These are phyloP conservation scores for Bacterosira constricta DNA, from an alignment of 108 stramenopile genomes.

Conservation along the genomic window DNA sequence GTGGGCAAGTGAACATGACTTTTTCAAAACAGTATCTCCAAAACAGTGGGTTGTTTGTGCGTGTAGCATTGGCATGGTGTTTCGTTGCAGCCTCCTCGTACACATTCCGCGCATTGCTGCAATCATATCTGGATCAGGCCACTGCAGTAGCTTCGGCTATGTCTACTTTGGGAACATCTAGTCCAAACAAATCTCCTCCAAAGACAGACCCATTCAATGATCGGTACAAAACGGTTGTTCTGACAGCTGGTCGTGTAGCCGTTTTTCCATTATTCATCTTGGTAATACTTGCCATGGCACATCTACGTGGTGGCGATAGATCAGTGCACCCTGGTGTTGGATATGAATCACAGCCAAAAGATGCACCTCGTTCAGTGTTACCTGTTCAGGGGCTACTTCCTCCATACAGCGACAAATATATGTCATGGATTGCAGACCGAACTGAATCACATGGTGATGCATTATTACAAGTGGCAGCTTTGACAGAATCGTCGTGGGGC, in stretches of 20 bases:
- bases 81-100: conserved; percentile 33
- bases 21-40: conserved; percentile 40
- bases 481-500: conserved; percentile 19
- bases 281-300: conserved; percentile 26
- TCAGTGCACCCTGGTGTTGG: conserved; percentile 34
- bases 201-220: conserved; percentile 36
- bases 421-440: conserved; percentile 16
- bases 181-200: not conserved
- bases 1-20: not conserved
- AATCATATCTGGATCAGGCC: conserved; percentile 45
- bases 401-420: conserved; percentile 28
- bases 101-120: conserved; percentile 36
- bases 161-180: conserved; percentile 6
- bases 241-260: conserved; percentile 31
- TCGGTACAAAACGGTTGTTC: conserved; percentile 31
- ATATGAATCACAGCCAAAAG: conserved; percentile 15
- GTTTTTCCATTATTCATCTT: conserved; percentile 41
- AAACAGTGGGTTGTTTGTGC: conserved; percentile 36
- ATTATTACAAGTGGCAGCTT: conserved; percentile 32
- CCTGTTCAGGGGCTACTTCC: conserved; percentile 15
- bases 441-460: not conserved
- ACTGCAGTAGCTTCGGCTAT: conserved; percentile 25
- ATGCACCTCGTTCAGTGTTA: conserved; percentile 7
- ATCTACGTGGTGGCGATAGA: conserved; percentile 43
- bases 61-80: conserved; percentile 33